A percentile compares a stretch with the other conserved stretches of the same genome.
These are phyloP conservation scores for Podila epigama DNA, from an alignment of 192 early-diverging fungal species.

Conservation along the genomic window DNA sequence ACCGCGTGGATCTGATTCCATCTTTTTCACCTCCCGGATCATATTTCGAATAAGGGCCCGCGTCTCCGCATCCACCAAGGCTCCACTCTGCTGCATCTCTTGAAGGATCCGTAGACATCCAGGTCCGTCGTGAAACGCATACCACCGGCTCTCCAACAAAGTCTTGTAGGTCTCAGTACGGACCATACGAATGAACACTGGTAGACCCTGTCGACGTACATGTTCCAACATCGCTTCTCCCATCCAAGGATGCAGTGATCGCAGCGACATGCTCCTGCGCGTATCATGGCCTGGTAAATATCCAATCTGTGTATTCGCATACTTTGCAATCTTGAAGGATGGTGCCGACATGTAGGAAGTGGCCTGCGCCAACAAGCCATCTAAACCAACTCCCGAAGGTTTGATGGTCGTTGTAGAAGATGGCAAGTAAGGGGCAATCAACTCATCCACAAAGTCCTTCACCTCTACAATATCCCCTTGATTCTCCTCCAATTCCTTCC, in stretches of 20 bases:
- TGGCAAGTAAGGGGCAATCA: constrained; percentile 16
- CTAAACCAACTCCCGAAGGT: constrained; percentile 34
- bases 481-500: constrained; percentile 31
- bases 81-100: constrained; percentile 42
- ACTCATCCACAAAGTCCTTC: constrained; percentile 39
- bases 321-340: neutral
- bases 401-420: neutral
- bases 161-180: constrained; percentile 42
- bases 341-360: constrained; percentile 16
- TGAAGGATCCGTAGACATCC: constrained; percentile 42
- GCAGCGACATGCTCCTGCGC: neutral
- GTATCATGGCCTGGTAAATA: neutral
- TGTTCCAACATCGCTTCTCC: constrained; percentile 38
- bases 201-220: constrained; percentile 30
- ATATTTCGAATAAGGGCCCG: constrained; percentile 11
- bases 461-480: constrained; percentile 17
- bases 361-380: constrained; percentile 27
- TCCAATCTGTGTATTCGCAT: neutral
- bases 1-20: neutral
- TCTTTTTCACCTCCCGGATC: constrained; percentile 9
- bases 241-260: constrained; percentile 33
- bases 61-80: constrained; percentile 28
- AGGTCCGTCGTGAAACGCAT: constrained; percentile 23
- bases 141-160: constrained; percentile 36
- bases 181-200: constrained; percentile 29